Percentiles rank a stretch among this genome's conserved stretches.
Evolutionary conservation across 805 yeast species (phyloP).

Genomic region (Schizosaccharomyces lindneri): DNA sequence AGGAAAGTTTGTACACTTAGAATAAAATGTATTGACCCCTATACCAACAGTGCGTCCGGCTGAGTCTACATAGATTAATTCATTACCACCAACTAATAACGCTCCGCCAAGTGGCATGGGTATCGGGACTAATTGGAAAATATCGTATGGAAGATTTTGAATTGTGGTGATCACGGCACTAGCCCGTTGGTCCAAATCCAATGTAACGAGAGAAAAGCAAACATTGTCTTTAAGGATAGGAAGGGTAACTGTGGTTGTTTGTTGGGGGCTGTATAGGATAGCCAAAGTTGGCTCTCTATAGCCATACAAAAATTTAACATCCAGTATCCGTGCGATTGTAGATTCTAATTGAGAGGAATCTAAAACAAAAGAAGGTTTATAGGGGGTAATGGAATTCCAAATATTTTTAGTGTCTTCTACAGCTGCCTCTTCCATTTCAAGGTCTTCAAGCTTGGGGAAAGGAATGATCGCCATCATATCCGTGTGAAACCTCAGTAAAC

Average conservation of each 20-base stretch:
- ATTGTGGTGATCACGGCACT: slow-evolving; percentile 47
- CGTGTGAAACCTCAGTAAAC: slow-evolving; percentile 27
- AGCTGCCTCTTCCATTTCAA: slow-evolving; percentile 5
- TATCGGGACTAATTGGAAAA: slow-evolving; percentile 38
- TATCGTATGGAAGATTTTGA: slow-evolving; percentile 47
- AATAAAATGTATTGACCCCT: slow-evolving; percentile 33
- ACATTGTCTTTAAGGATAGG: slow-evolving; percentile 37
- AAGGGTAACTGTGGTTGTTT: slow-evolving; percentile 61
- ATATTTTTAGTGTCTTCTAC: not conserved
- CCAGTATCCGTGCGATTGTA: slow-evolving; percentile 36
- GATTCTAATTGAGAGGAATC: slow-evolving; percentile 28
- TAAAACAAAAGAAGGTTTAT: slow-evolving; percentile 29
- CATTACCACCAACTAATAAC: slow-evolving; percentile 48
- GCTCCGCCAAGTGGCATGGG: slow-evolving; percentile 45
- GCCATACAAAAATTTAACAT: slow-evolving; percentile 43
- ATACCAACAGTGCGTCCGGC: slow-evolving; percentile 43
- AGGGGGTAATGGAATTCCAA: not conserved
- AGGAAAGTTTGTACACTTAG: slow-evolving; percentile 18
- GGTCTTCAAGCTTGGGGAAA: slow-evolving; percentile 19
- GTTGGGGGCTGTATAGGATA: slow-evolving; percentile 29
- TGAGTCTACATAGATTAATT: slow-evolving; percentile 53
- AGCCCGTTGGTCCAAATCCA: slow-evolving; percentile 31
- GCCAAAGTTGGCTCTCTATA: slow-evolving; percentile 69
- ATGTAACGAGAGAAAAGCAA: slow-evolving; percentile 35
- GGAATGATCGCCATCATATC: slow-evolving; percentile 55